These are phyloP conservation scores for Aspergillus indologenus DNA, from an alignment of 495 filamentous ascomycete species.

Conservation along the genomic window DNA sequence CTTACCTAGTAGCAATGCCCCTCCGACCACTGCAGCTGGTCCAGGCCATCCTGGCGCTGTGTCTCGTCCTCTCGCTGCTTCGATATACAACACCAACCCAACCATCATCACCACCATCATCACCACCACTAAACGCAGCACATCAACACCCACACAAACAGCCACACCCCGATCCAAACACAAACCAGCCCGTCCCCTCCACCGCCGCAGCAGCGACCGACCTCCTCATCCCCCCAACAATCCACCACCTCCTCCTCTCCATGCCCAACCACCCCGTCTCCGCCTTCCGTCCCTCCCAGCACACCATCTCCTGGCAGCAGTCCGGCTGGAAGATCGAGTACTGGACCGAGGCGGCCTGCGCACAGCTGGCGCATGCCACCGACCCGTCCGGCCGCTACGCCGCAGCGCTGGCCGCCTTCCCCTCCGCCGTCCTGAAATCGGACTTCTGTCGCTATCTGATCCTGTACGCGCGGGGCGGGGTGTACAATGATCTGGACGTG, in stretches of 20 bases:
- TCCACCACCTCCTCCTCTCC: not conserved
- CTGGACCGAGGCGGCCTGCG: not conserved
- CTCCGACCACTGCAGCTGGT: not conserved
- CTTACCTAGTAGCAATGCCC: not conserved
- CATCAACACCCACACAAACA: no score
- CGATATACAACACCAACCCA: no score
- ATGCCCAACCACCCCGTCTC: not conserved
- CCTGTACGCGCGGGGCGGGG: not conserved
- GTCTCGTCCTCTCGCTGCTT: not conserved
- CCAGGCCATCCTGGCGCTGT: not conserved
- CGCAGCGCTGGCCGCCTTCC: not conserved
- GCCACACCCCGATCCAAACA: no score
- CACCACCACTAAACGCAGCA: no score
- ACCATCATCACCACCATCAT: no score
- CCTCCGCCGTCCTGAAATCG: not conserved
- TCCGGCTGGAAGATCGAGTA: slow-evolving; percentile 2
- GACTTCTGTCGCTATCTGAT: slow-evolving; percentile 2
- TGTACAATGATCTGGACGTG: slow-evolving; percentile 1
- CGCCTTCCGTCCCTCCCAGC: not conserved
- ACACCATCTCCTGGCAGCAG: not conserved
- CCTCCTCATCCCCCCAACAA: not conserved
- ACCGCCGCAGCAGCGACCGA: not conserved
- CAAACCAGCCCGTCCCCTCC: no score
- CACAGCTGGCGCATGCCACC: not conserved
- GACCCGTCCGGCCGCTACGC: not conserved